Percentiles rank a stretch among this genome's conserved stretches.
Evolutionary conservation across 768 basidiomycete genomes (phyloP).

Genomic region (Lactarius quietus): DNA sequence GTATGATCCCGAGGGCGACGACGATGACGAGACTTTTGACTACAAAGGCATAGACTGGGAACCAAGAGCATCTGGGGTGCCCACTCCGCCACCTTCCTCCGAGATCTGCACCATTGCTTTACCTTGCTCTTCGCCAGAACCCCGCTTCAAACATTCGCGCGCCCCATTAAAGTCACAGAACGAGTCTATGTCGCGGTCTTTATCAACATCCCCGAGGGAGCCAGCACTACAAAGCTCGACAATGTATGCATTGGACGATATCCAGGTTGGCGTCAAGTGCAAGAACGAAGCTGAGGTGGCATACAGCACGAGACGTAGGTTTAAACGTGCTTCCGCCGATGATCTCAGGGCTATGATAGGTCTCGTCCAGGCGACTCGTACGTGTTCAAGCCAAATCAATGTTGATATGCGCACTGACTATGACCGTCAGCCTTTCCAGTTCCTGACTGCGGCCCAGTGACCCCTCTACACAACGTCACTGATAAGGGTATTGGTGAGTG

Average conservation of each 20-base stretch:
- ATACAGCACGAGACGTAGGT: background rate
- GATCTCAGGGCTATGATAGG: background rate
- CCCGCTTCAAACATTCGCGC: too few relatives aligned
- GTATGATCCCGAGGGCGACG: background rate
- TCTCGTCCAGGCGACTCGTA: background rate
- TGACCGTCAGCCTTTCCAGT: background rate
- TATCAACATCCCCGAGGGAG: background rate
- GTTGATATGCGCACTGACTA: background rate
- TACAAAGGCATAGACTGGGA: conserved; percentile 11
- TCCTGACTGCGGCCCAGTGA: background rate
- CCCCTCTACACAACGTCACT: background rate
- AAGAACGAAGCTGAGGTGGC: background rate
- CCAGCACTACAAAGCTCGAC: background rate
- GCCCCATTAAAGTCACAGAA: background rate
- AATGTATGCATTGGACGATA: conserved; percentile 13
- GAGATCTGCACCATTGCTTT: background rate
- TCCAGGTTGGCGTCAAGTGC: conserved; percentile 1
- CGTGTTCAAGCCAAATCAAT: background rate
- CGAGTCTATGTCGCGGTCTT: background rate
- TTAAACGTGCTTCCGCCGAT: conserved; percentile 3
- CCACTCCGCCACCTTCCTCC: background rate
- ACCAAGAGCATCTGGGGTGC: background rate
- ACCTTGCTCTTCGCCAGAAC: background rate
- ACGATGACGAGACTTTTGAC: conserved; percentile 9
- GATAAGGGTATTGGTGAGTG: conserved; percentile 1